Evolutionary conservation across 2,329 filamentous ascomycete species (phyloP).

Genomic region (Arthroderma sp.): DNA sequence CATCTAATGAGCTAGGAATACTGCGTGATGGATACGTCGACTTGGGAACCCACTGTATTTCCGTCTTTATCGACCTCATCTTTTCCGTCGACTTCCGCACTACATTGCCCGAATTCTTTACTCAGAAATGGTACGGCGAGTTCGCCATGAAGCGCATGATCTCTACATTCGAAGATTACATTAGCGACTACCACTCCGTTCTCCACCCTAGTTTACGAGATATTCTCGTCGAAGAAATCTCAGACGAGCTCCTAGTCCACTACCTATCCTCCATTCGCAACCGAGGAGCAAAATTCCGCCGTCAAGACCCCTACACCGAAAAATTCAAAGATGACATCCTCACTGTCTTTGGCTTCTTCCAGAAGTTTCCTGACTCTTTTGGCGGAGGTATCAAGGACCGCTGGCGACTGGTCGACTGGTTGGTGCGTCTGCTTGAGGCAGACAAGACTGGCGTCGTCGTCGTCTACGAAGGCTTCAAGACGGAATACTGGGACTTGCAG

Average conservation of each 20-base stretch:
- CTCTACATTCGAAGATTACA: conserved; percentile 89
- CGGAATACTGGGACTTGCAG: conserved; percentile 82
- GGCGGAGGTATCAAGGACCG: conserved; percentile 71
- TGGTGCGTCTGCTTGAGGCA: conserved; percentile 63
- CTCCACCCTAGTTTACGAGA: conserved; percentile 79
- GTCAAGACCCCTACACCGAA: conserved; percentile 74
- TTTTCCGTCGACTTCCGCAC: conserved; percentile 79
- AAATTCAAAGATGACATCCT: conserved; percentile 90
- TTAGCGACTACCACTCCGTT: conserved; percentile 71
- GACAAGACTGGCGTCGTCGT: conserved; percentile 62
- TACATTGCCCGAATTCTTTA: conserved; percentile 84
- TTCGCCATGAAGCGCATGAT: conserved; percentile 88
- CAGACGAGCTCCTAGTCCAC: conserved; percentile 75
- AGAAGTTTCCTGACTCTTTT: conserved; percentile 55
- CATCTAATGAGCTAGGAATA: conserved; percentile 57
- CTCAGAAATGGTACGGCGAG: conserved; percentile 71
- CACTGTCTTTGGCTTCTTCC: conserved; percentile 82
- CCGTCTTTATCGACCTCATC: conserved; percentile 72
- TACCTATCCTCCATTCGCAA: conserved; percentile 82
- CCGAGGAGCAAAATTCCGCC: conserved; percentile 76
- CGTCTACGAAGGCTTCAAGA: conserved; percentile 74
- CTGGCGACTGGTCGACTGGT: conserved; percentile 81
- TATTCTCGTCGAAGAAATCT: conserved; percentile 84
- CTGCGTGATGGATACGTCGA: conserved; percentile 90
- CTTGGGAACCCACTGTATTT: conserved; percentile 83